Evolutionary conservation across 139 green algal species (phyloP).

Genomic region (Tetradesmus lagerheimii): DNA sequence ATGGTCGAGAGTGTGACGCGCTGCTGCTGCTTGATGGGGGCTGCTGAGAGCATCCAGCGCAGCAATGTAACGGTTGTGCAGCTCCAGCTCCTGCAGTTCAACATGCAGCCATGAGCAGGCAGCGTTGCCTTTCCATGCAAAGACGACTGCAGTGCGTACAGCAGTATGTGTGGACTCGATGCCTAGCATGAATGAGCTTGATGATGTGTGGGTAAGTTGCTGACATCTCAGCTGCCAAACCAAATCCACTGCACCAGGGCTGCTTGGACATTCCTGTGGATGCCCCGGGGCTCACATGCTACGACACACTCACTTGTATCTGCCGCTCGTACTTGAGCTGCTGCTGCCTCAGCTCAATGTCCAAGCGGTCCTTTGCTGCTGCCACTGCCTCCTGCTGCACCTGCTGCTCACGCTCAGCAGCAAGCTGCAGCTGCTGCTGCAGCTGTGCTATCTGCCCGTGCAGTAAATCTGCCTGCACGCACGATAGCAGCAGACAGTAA

Average conservation of each 20-base stretch:
- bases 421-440: slow-evolving; percentile 35
- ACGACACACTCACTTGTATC: slow-evolving; percentile 52
- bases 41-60: slow-evolving; percentile 32
- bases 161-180: neutral
- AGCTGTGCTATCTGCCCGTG: slow-evolving; percentile 35
- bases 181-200: neutral
- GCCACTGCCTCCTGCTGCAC: slow-evolving; percentile 10
- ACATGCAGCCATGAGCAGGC: neutral
- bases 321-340: slow-evolving; percentile 52
- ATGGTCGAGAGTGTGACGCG: slow-evolving; percentile 13
- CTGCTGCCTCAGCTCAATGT: slow-evolving; percentile 51
- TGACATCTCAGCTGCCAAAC: neutral
- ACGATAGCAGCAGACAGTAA: neutral
- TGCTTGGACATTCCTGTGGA: neutral
- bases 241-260: neutral
- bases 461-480: neutral
- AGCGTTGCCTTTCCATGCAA: neutral
- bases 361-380: slow-evolving; percentile 44
- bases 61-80: slow-evolving; percentile 39
- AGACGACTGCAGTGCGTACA: too few species aligned
- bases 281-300: too few species aligned
- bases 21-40: neutral
- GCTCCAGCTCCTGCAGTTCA: slow-evolving; percentile 48
- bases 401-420: slow-evolving; percentile 9
- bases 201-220: neutral